Evolutionary conservation across 1,284 basidiomycete species (phyloP).

Genomic region (Apiotrichum brassicae): DNA sequence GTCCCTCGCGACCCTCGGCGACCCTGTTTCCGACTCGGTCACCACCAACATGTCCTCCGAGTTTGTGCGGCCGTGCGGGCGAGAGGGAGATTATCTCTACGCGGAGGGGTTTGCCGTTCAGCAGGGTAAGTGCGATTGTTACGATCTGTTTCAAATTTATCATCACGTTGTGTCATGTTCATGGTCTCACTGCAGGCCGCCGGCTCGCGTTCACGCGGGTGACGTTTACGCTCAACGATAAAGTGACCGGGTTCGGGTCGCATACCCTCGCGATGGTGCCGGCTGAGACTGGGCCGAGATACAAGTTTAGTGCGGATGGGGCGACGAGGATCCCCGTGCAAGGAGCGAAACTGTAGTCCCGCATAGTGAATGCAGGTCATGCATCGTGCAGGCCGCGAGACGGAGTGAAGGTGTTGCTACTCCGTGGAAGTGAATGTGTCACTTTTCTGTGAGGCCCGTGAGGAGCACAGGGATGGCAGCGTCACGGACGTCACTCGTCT

Average conservation of each 20-base stretch:
- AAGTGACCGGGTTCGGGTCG: conserved; percentile 7
- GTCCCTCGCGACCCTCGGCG: conserved; percentile 7
- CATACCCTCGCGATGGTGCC: conserved; percentile 11
- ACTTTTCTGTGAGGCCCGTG: no score
- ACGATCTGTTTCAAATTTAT: no score
- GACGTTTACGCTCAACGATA: conserved; percentile 10
- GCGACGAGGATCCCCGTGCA: no score
- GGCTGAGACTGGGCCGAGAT: no score
- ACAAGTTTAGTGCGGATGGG: no score
- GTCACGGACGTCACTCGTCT: no score
- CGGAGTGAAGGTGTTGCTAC: no score
- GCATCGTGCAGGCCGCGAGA: no score
- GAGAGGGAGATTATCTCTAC: conserved; percentile 7
- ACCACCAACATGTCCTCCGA: conserved; percentile 13
- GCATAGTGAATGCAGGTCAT: no score
- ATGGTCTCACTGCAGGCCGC: neutral
- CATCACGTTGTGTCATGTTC: neutral
- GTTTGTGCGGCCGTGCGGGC: conserved; percentile 11
- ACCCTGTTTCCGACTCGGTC: conserved; percentile 4
- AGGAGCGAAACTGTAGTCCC: no score
- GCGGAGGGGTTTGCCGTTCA: conserved; percentile 4
- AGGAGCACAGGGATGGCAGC: no score
- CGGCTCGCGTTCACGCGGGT: conserved; percentile 12
- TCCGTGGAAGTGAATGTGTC: no score
- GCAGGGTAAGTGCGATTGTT: conserved; percentile 7